A percentile compares a stretch with the other conserved stretches of the same genome.
Evolutionary conservation across 495 filamentous ascomycete genomes (phyloP).

Genomic region (Durotheca rogersii): DNA sequence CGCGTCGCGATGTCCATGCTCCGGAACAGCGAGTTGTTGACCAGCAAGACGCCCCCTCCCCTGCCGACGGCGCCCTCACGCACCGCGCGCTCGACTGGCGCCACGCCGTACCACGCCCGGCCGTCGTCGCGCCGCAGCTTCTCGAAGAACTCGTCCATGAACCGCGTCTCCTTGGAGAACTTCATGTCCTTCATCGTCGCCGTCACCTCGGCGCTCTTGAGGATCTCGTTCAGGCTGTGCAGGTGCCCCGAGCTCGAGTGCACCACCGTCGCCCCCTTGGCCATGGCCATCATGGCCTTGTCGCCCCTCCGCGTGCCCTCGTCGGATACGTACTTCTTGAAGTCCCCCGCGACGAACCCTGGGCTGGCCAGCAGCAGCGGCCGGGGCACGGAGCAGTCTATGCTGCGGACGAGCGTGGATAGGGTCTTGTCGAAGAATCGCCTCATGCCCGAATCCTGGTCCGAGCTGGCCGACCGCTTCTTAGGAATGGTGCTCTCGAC

Average conservation of each 20-base stretch:
- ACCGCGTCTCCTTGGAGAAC: slow-evolving; percentile 76
- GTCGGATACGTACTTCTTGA: slow-evolving; percentile 76
- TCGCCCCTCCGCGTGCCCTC: slow-evolving; percentile 68
- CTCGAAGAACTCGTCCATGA: slow-evolving; percentile 85
- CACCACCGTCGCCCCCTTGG: slow-evolving; percentile 68
- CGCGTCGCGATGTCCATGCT: slow-evolving; percentile 77
- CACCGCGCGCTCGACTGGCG: slow-evolving; percentile 82
- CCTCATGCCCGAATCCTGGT: slow-evolving; percentile 73
- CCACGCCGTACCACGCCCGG: slow-evolving; percentile 86
- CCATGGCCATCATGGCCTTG: slow-evolving; percentile 58
- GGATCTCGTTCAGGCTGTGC: slow-evolving; percentile 80
- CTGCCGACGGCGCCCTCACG: slow-evolving; percentile 85
- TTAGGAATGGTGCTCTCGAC: slow-evolving; percentile 81
- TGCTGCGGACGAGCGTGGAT: slow-evolving; percentile 70
- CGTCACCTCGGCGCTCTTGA: slow-evolving; percentile 75
- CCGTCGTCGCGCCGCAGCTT: slow-evolving; percentile 83
- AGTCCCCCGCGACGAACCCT: slow-evolving; percentile 78
- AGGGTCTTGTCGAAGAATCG: slow-evolving; percentile 81
- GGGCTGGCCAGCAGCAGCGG: slow-evolving; percentile 88
- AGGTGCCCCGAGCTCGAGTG: slow-evolving; percentile 83
- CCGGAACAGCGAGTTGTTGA: slow-evolving; percentile 83
- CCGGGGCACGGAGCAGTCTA: slow-evolving; percentile 68
- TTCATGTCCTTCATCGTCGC: slow-evolving; percentile 77
- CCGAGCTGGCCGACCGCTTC: slow-evolving; percentile 63
- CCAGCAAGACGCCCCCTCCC: slow-evolving; percentile 79